A percentile compares a stretch with the other conserved stretches of the same genome.
Conservation (phyloP, 495 filamentous ascomycete genomes). For the Tuber borchii region DNA sequence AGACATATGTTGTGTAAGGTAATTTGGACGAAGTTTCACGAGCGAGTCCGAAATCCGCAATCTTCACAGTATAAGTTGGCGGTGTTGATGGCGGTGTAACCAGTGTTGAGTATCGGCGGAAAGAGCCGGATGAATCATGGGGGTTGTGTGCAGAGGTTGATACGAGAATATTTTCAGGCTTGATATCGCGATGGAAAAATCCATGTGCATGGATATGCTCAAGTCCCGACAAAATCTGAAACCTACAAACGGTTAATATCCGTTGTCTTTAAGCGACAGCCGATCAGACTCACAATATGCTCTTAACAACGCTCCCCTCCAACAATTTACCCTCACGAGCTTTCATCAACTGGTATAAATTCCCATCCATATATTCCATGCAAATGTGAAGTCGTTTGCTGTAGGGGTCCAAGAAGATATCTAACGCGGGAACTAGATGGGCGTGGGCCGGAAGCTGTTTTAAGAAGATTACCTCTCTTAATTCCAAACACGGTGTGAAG, state of each 20-base stretch:
- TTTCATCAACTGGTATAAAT: slow-evolving; percentile 98
- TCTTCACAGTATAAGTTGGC: slow-evolving; percentile 91
- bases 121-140: slow-evolving; percentile 69
- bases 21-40: slow-evolving; percentile 93
- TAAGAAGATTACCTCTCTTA: slow-evolving; percentile 95
- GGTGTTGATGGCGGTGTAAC: slow-evolving; percentile 93
- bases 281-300: slow-evolving; percentile 56
- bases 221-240: slow-evolving; percentile 90
- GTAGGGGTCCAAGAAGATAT: slow-evolving; percentile 96
- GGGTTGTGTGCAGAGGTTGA: slow-evolving; percentile 72
- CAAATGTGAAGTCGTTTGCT: slow-evolving; percentile 93
- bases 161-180: slow-evolving; percentile 97
- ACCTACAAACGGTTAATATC: slow-evolving; percentile 43
- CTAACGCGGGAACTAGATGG: slow-evolving; percentile 91
- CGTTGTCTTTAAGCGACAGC: not conserved
- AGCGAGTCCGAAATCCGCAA: slow-evolving; percentile 98
- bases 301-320: slow-evolving; percentile 89
- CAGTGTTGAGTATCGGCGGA: slow-evolving; percentile 83
- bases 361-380: slow-evolving; percentile 99
- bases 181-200: slow-evolving; percentile 99
- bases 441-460: slow-evolving; percentile 76
- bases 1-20: slow-evolving; percentile 97
- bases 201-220: slow-evolving; percentile 95
- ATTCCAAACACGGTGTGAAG: slow-evolving; percentile 77
- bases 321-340: slow-evolving; percentile 88